Evolutionary conservation across 2,329 filamentous ascomycete species (phyloP).

Genomic region (Metarhizium brunneum): DNA sequence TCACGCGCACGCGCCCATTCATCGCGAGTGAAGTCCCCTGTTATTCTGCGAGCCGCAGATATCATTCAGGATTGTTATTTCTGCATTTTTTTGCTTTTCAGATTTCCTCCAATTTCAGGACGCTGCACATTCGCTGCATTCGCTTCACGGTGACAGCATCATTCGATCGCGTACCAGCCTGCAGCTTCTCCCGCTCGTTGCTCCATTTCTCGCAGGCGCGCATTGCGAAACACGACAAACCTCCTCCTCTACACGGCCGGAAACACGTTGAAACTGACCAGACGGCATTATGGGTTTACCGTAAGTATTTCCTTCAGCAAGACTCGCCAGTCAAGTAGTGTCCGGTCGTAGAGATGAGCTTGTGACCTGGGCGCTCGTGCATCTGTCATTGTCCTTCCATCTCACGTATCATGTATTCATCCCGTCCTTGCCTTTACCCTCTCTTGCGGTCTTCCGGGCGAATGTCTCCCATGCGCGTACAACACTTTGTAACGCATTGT

Average conservation of each 20-base stretch:
- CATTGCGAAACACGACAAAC: background rate
- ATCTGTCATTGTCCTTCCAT: background rate
- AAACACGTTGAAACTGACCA: background rate
- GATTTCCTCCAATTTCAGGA: background rate
- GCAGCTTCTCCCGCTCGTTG: background rate
- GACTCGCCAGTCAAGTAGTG: background rate
- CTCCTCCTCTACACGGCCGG: background rate
- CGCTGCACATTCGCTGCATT: background rate
- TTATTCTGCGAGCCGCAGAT: background rate
- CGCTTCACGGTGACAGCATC: background rate
- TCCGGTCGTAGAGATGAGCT: background rate
- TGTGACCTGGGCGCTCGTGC: background rate
- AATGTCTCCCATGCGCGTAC: background rate
- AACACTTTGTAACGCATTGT: background rate
- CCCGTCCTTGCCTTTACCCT: background rate
- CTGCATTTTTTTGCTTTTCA: background rate
- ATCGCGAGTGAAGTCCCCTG: background rate
- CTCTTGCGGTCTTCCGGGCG: background rate
- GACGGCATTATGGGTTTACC: constrained; percentile 35
- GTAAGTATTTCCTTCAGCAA: constrained; percentile 26
- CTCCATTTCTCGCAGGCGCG: background rate
- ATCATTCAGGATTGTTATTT: background rate
- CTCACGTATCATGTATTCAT: background rate
- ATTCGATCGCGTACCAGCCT: background rate
- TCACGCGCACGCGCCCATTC: background rate